Evolutionary conservation across 805 yeast genomes (phyloP).

Genomic region (Lachancea thermotolerans): DNA sequence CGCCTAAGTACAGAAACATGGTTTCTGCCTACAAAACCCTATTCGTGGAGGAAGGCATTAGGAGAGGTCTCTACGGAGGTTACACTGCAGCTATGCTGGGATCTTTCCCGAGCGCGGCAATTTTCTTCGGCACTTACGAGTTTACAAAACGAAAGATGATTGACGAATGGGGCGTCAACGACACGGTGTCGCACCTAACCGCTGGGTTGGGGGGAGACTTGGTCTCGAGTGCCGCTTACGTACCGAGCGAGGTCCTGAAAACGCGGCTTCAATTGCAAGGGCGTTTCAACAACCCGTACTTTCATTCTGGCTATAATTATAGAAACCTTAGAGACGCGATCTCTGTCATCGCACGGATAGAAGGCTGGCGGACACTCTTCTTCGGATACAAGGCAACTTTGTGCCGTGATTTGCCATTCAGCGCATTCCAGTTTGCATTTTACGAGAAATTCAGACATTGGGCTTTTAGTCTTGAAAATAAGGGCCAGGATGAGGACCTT

Average conservation of each 20-base stretch:
- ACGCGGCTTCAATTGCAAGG: constrained; percentile 94
- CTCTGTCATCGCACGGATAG: constrained; percentile 51
- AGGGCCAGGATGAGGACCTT: constrained; percentile 38
- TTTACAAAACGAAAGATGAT: constrained; percentile 65
- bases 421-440: constrained; percentile 93
- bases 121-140: constrained; percentile 92
- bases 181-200: constrained; percentile 68
- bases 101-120: constrained; percentile 86
- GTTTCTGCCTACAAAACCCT: constrained; percentile 69
- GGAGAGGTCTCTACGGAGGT: constrained; percentile 85
- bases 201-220: constrained; percentile 95
- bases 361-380: constrained; percentile 71
- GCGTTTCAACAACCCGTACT: constrained; percentile 67
- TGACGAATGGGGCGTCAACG: constrained; percentile 57
- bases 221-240: constrained; percentile 81
- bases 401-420: constrained; percentile 87
- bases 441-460: constrained; percentile 73
- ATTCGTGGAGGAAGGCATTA: constrained; percentile 75
- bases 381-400: constrained; percentile 94
- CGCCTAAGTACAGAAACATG: constrained; percentile 63
- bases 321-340: constrained; percentile 68
- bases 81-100: constrained; percentile 89
- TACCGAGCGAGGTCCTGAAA: constrained; percentile 91
- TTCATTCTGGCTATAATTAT: constrained; percentile 82
- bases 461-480: constrained; percentile 40